Evolutionary conservation across 148 eudicot genomes (phyloP), one percentile per base, ranked within the genome.

Genomic region (Rhododendron molle): DNA sequence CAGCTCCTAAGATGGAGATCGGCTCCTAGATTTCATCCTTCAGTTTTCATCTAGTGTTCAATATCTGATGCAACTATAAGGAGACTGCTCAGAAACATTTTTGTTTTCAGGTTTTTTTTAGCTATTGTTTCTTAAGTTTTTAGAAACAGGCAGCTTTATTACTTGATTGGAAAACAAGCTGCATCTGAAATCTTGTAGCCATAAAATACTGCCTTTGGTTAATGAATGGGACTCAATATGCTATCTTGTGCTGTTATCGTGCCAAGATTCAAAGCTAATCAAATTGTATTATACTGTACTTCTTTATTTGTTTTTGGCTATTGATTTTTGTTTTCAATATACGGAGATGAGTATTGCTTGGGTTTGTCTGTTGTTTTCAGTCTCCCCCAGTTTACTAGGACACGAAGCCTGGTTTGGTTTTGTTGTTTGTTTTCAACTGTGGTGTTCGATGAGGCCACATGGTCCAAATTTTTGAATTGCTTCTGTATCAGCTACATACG

Each of bases 1-100:
- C 78, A 14, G 85, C 49, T 81, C 30, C 88, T 67, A 49, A 86
- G 81, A 62, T 84, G 77, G 78, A 89, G 86, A 87, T 87, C 4
- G 50, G 89, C 32, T 82, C 87, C 82, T 93, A 83, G 46, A 10
- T 47, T 46, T 54, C 58, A 80, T 50, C 16, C 4, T 76, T 32
- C 5, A 11, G 62, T 47, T 47, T 44, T 83, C 38, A 7, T 83
- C 76, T 4, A 21, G 32, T 67, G n/a, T 83, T 65, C 2, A 26
- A 82, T 60, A 13, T 40, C 40, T 18, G 18, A 40, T 65, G 76
- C 46, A 44, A 26, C 69, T 26, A 30, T 80, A 49, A 32, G 44
- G 65, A 8, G 21, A 34, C 15, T 5, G 20, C 44, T 56, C 26
- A 0, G 38, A 13, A 30, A 30, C 36, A 71, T 14, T 30, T 14